Percentiles rank a stretch among this genome's conserved stretches.
Conservation (phyloP, 768 basidiomycete species). For the Leccinum disarticulatum region DNA sequence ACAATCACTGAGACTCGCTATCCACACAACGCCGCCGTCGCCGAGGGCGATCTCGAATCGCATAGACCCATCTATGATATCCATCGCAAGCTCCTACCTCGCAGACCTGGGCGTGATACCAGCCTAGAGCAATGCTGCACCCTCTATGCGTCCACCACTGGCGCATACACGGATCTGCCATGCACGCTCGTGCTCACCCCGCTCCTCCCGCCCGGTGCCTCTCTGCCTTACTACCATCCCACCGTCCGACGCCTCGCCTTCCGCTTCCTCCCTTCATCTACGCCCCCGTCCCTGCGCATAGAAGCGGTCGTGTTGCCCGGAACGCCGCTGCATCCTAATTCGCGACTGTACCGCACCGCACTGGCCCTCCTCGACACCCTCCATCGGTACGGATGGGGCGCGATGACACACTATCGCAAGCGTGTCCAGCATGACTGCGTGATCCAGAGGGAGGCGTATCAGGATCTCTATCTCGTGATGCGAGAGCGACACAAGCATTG, state of each 20-base stretch:
- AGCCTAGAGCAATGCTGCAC: constrained; percentile 77
- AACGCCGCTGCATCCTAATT: constrained; percentile 48
- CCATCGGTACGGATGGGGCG: constrained; percentile 89
- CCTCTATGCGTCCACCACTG: constrained; percentile 46
- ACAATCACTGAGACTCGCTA: constrained; percentile 36
- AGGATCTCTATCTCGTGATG: constrained; percentile 87
- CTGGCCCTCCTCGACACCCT: constrained; percentile 78
- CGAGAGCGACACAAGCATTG: constrained; percentile 81
- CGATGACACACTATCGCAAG: constrained; percentile 79
- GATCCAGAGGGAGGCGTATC: constrained; percentile 74
- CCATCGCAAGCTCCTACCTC: constrained; percentile 69
- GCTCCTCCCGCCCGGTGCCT: constrained; percentile 41
- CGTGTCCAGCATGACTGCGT: constrained; percentile 82
- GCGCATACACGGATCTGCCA: constrained; percentile 27
- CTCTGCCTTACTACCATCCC: constrained; percentile 90
- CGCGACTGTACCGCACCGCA: constrained; percentile 78
- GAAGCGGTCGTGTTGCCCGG: constrained; percentile 39
- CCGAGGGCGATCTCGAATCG: constrained; percentile 31
- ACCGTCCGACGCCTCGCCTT: constrained; percentile 78
- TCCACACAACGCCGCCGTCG: constrained; percentile 35
- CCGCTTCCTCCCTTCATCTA: constrained; percentile 49
- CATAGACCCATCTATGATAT: constrained; percentile 49
- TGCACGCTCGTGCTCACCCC: constrained; percentile 59
- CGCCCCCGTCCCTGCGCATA: constrained; percentile 25
- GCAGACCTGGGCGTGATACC: constrained; percentile 74